phyloP scores from a whole-genome alignment of 1,139 yeast genomes.

The Zygosaccharomyces pseudobailii region DNA sequence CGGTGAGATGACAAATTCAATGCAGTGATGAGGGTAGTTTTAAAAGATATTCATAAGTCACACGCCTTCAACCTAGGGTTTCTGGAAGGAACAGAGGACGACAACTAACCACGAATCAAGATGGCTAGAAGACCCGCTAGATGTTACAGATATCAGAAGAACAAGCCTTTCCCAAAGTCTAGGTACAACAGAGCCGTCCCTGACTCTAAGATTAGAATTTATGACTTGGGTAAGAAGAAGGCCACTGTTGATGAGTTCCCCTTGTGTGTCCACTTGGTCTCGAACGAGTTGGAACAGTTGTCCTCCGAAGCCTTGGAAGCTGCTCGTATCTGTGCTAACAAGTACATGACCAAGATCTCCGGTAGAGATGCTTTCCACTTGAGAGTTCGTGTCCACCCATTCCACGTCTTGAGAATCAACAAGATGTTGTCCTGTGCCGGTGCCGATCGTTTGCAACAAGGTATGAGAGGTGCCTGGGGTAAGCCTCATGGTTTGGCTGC shows the following conservation, averaged over 20 bases:
- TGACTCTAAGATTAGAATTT: conserved; percentile 98
- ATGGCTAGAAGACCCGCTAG: conserved; percentile 99
- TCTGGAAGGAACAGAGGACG: not conserved
- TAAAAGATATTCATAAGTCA: not conserved
- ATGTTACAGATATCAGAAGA: conserved; percentile 99
- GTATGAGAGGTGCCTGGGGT: conserved; percentile 99
- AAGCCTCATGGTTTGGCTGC: conserved; percentile 99
- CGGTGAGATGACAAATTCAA: not conserved
- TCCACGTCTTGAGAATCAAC: conserved; percentile 99
- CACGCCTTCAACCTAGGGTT: not conserved
- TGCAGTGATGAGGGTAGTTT: not conserved
- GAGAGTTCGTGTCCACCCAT: conserved; percentile 99
- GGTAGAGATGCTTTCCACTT: conserved; percentile 99
- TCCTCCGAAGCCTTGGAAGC: conserved; percentile 99
- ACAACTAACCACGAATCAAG: conserved; percentile 40
- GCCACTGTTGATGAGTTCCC: conserved; percentile 99
- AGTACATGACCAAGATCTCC: conserved; percentile 93
- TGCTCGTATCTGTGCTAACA: conserved; percentile 99
- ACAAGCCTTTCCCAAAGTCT: conserved; percentile 99
- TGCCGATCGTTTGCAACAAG: conserved; percentile 99
- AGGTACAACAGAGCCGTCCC: conserved; percentile 99
- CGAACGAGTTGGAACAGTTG: conserved; percentile 98
- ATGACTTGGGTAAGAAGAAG: conserved; percentile 99
- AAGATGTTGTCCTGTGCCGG: conserved; percentile 99
- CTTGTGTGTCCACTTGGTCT: conserved; percentile 97